phyloP scores from a whole-genome alignment of 1,284 basidiomycete species.

The Cutaneotrichosporon dermatis region DNA sequence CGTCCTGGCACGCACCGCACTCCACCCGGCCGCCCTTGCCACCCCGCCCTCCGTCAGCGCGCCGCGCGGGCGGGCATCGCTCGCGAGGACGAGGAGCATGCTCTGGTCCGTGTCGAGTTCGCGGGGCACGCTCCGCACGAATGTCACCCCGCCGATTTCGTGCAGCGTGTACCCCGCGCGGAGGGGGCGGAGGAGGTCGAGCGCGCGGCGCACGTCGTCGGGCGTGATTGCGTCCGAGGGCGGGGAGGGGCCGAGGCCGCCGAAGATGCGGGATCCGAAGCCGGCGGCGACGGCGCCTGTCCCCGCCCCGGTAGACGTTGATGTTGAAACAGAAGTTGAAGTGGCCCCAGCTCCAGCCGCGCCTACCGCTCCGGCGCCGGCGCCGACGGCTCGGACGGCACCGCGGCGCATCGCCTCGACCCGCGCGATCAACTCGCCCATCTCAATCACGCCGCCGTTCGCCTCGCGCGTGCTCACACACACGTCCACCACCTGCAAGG shows the following conservation, averaged over 20 bases:
- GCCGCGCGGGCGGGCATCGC: constrained; percentile 59
- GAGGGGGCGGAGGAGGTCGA: constrained; percentile 81
- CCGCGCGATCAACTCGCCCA: constrained; percentile 75
- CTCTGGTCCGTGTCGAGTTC: constrained; percentile 79
- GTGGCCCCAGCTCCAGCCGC: no score
- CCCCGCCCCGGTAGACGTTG: no score
- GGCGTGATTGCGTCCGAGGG: constrained; percentile 56
- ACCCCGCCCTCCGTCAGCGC: constrained; percentile 54
- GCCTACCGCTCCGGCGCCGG: neutral
- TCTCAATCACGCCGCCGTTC: constrained; percentile 88
- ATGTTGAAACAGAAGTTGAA: no score
- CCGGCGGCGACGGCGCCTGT: no score
- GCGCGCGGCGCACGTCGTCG: constrained; percentile 78
- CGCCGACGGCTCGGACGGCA: neutral
- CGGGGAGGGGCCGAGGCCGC: no score
- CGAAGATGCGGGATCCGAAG: no score
- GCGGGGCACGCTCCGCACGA: constrained; percentile 48
- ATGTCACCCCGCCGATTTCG: constrained; percentile 21
- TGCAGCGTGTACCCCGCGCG: constrained; percentile 84
- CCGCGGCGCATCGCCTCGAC: constrained; percentile 64
- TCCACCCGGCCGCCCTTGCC: constrained; percentile 63
- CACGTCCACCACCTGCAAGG: constrained; percentile 94
- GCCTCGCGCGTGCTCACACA: constrained; percentile 81
- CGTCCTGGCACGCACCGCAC: constrained; percentile 63
- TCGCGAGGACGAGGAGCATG: constrained; percentile 67